Base-by-base conservation (phyloP, 495 filamentous ascomycete genomes). In the Penicillium macrosclerotiorum region DNA sequence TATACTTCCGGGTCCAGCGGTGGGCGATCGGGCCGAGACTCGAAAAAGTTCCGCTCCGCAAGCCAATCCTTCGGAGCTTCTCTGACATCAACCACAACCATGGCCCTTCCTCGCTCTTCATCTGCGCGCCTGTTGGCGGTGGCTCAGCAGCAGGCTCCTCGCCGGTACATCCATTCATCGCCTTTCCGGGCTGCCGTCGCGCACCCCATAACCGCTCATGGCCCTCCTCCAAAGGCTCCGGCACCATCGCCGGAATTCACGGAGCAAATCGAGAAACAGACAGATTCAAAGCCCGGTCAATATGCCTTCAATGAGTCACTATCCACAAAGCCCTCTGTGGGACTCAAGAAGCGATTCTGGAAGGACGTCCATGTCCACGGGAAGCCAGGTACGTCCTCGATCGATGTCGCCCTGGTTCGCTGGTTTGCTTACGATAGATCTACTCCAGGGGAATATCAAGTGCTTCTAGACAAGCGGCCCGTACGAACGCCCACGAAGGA, bases 171-270 rank as follows among this genome's bases (percentile, higher is more conserved):
- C n/a, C 77, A 83, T 59, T 78, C 74, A 4, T 74, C 74, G 5
- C 29, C 74, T 8, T 49, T 68, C n/a, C 60, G 60, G 38, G 61
- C 65, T 19, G 85, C 85, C 11, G 76, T 72, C 37, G 75, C 82
- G 14, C 73, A 85, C 14, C 83, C 90, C 23, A 77, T 88, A 41
- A 88, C 87, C 29, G 83, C 88, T 17, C 82, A 88, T 41, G 92
- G 89, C 4, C 92, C 92, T 32, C 92, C 92, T 3, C 92, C 92
- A 1, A 75, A 81, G 51, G 78, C 86, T 7, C 90, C 91, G 1
- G 62, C 74, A 11, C 80, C 89, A 8, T 60, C 75, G 3, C 67
- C 78, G 59, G 67, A 76, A 59, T 74, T 78, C 60, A 54, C 64
- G 48, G 64, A 76, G 31, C 61, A 4, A n/a, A 14, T 78, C 19